These are phyloP conservation scores for Taiwanofungus camphoratus DNA, from an alignment of 1,284 basidiomycete species.

Conservation along the genomic window DNA sequence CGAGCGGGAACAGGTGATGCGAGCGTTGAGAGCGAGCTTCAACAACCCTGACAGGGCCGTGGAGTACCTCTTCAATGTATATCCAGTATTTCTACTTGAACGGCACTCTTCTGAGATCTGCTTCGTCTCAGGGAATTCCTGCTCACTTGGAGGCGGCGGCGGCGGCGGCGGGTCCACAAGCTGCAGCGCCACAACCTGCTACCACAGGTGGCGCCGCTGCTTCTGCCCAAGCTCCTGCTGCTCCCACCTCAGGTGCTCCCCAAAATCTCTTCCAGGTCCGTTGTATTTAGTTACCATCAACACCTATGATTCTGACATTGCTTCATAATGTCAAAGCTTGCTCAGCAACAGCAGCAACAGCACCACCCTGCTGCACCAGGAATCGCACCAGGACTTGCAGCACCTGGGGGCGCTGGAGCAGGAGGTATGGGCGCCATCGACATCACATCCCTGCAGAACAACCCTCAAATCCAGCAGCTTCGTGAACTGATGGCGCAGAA, in stretches of 20 bases:
- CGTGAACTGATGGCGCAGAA: constrained; percentile 71
- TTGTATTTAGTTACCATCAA: constrained; percentile 8
- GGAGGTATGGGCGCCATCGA: constrained; percentile 35
- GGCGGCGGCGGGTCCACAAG: constrained; percentile 31
- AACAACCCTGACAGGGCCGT: constrained; percentile 99
- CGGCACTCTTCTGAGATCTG: constrained; percentile 5
- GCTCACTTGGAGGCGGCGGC: constrained; percentile 61
- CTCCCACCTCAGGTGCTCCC: constrained; percentile 30
- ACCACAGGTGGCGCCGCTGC: constrained; percentile 29
- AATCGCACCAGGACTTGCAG: too few relatives aligned
- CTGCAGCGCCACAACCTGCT: constrained; percentile 27
- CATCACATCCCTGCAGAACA: constrained; percentile 50
- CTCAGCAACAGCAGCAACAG: constrained; percentile 60
- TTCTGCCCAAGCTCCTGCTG: constrained; percentile 30
- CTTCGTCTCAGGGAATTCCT: constrained; percentile 68
- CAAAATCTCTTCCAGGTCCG: constrained; percentile 77
- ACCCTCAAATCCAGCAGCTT: constrained; percentile 62
- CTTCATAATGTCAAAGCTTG: constrained; percentile 40
- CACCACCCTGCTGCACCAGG: constrained; percentile 24
- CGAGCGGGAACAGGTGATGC: constrained; percentile 77
- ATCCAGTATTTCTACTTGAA: constrained; percentile 25
- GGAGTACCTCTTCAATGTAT: constrained; percentile 92
- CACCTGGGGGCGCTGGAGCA: too few relatives aligned
- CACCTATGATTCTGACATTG: background rate
- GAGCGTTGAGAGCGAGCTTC: constrained; percentile 89